Evolutionary conservation across 1,139 yeast species (phyloP).

Genomic region (Groenewaldozyma auringiensis): DNA sequence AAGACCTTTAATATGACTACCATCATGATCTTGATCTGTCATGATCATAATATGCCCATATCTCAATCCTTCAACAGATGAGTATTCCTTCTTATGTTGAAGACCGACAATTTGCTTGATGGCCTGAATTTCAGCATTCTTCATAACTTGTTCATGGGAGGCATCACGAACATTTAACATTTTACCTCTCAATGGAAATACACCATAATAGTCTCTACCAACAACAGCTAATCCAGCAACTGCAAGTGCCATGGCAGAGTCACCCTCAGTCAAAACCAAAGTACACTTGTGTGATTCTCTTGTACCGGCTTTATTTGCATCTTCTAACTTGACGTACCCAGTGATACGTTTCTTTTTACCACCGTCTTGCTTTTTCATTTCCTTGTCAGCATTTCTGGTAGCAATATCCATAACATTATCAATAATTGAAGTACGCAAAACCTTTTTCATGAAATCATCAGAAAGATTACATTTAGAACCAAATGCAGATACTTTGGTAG

Average conservation of each 20-base stretch:
- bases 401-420: slow-evolving; percentile 80
- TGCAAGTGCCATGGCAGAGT: slow-evolving; percentile 89
- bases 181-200: slow-evolving; percentile 93
- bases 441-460: slow-evolving; percentile 66
- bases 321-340: slow-evolving; percentile 83
- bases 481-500: slow-evolving; percentile 81
- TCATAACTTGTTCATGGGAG: slow-evolving; percentile 83
- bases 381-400: slow-evolving; percentile 79
- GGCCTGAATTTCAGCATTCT: slow-evolving; percentile 91
- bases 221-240: slow-evolving; percentile 93
- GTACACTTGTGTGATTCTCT: slow-evolving; percentile 89
- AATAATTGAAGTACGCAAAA: slow-evolving; percentile 70
- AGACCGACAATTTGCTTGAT: slow-evolving; percentile 92
- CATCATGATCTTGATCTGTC: slow-evolving; percentile 99
- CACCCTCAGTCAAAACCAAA: slow-evolving; percentile 92
- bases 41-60: slow-evolving; percentile 98
- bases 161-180: slow-evolving; percentile 95
- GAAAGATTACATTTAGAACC: slow-evolving; percentile 75
- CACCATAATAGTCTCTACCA: slow-evolving; percentile 93
- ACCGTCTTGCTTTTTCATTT: slow-evolving; percentile 88
- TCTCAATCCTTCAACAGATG: slow-evolving; percentile 65
- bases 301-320: slow-evolving; percentile 96
- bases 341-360: slow-evolving; percentile 84
- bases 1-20: slow-evolving; percentile 95
- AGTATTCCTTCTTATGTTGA: slow-evolving; percentile 84